phyloP scores from a whole-genome alignment of 805 yeast genomes.

The Suhomyces tanzawaensis region DNA sequence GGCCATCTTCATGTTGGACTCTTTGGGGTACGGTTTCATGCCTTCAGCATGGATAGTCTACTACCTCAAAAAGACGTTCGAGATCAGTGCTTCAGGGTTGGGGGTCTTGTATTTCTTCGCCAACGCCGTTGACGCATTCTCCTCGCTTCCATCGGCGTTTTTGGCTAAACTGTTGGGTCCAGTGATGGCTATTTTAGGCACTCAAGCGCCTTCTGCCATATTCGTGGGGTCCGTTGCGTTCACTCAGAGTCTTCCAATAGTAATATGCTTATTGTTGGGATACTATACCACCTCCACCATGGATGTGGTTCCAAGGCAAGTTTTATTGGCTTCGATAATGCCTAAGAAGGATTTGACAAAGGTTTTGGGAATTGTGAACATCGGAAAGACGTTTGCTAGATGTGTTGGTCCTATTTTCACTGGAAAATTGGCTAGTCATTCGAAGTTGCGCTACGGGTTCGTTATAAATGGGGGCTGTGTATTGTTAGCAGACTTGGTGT shows the following conservation, averaged over 20 bases:
- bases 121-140: conserved; percentile 59
- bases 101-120: conserved; percentile 69
- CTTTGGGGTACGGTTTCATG: conserved; percentile 87
- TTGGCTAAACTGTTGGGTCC: conserved; percentile 73
- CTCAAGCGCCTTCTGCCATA: conserved; percentile 76
- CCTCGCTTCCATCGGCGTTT: conserved; percentile 75
- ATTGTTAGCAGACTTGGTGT: conserved; percentile 46
- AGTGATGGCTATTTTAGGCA: conserved; percentile 65
- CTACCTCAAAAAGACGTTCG: conserved; percentile 62
- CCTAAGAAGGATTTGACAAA: conserved; percentile 62
- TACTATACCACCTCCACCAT: conserved; percentile 69
- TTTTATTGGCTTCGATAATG: conserved; percentile 67
- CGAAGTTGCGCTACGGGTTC: conserved; percentile 49
- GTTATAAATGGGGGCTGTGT: conserved; percentile 51
- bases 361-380: conserved; percentile 82
- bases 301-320: conserved; percentile 92
- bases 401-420: conserved; percentile 79
- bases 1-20: conserved; percentile 74
- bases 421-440: conserved; percentile 63
- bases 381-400: conserved; percentile 82
- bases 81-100: conserved; percentile 51
- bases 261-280: conserved; percentile 50
- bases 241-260: conserved; percentile 33
- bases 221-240: conserved; percentile 47
- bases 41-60: conserved; percentile 86